Percentiles rank a stretch among this genome's conserved stretches.
phyloP scores from a whole-genome alignment of 257 asterid genomes.

The Leonotis leonurus region DNA sequence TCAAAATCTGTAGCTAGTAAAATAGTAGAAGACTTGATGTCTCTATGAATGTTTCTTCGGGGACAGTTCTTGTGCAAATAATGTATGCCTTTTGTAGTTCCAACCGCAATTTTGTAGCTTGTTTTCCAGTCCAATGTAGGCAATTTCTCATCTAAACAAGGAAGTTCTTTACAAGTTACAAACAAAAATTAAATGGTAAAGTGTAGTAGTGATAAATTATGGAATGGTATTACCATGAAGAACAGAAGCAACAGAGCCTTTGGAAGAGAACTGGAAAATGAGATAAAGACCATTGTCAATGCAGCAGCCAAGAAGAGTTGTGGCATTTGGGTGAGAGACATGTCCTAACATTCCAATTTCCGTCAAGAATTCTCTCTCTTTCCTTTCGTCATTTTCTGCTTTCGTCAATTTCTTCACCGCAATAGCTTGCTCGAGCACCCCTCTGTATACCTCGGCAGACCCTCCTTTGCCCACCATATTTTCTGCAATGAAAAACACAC shows the following conservation, averaged over 20 bases:
- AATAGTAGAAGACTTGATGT: slow-evolving; percentile 76
- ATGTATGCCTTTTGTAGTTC: slow-evolving; percentile 77
- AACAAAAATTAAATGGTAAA: background rate
- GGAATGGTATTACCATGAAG: slow-evolving; percentile 45
- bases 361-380: slow-evolving; percentile 76
- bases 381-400: slow-evolving; percentile 68
- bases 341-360: slow-evolving; percentile 90
- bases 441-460: slow-evolving; percentile 89
- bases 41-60: slow-evolving; percentile 87
- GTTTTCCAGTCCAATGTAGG: slow-evolving; percentile 75
- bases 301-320: slow-evolving; percentile 77
- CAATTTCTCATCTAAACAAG: slow-evolving; percentile 49
- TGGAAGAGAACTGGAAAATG: slow-evolving; percentile 83
- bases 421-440: slow-evolving; percentile 58
- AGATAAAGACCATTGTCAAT: slow-evolving; percentile 83
- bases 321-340: slow-evolving; percentile 76
- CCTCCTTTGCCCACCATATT: slow-evolving; percentile 94
- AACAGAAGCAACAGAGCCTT: slow-evolving; percentile 84
- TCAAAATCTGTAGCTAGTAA: slow-evolving; percentile 64
- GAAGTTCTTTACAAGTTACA: background rate
- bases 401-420: slow-evolving; percentile 75
- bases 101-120: slow-evolving; percentile 78
- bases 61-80: slow-evolving; percentile 88
- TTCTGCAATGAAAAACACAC: slow-evolving; percentile 26
- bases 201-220: no score